These are phyloP conservation scores for Sordariomycetes sp. DNA, from an alignment of 2,329 filamentous ascomycete genomes.

Conservation along the genomic window DNA sequence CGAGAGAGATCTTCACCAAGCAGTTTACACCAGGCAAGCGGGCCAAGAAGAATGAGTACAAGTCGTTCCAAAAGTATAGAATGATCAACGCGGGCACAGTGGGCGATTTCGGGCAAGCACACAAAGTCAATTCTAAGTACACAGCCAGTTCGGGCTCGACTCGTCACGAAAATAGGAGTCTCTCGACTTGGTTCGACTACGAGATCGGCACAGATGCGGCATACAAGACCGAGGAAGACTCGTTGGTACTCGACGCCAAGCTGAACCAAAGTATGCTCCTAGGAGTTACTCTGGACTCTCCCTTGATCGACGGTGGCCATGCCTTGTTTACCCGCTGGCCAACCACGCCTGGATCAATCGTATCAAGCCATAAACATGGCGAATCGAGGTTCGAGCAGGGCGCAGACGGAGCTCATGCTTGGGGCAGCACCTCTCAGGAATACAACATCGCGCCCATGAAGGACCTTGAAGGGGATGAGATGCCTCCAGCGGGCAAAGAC, in stretches of 20 bases:
- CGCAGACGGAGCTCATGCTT: background rate
- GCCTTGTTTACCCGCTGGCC: background rate
- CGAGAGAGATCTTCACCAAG: slow-evolving; percentile 50
- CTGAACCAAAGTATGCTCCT: background rate
- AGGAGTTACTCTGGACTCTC: background rate
- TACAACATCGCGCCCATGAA: background rate
- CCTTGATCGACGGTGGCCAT: background rate
- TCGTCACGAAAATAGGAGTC: background rate
- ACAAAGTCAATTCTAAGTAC: slow-evolving; percentile 19
- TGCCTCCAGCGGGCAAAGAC: background rate
- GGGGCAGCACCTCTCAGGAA: background rate
- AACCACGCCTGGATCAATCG: background rate
- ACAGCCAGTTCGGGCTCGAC: background rate
- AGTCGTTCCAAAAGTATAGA: slow-evolving; percentile 50
- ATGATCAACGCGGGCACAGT: slow-evolving; percentile 44
- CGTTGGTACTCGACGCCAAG: background rate
- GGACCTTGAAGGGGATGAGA: background rate
- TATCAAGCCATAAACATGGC: background rate
- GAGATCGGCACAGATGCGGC: background rate
- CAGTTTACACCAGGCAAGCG: slow-evolving; percentile 36
- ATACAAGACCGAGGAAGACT: background rate
- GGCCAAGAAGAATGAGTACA: slow-evolving; percentile 12
- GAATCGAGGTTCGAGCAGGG: background rate
- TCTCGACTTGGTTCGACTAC: background rate
- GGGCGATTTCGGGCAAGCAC: slow-evolving; percentile 22